These are phyloP conservation scores for Phytophthora citrophthora DNA, from an alignment of 352 stramenopile species.

Conservation along the genomic window DNA sequence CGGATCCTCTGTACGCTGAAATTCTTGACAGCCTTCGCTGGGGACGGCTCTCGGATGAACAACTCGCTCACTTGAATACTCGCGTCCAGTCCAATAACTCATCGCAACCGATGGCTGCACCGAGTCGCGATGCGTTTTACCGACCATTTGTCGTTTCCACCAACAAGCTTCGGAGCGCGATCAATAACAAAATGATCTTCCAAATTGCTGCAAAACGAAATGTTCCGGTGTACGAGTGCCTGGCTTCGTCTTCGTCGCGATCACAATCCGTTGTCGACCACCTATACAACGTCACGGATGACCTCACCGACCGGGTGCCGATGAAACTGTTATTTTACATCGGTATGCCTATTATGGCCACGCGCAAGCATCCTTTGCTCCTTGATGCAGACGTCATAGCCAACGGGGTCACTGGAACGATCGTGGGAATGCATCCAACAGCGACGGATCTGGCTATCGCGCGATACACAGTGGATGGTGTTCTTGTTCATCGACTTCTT, in stretches of 20 bases:
- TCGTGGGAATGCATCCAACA: constrained; percentile 17
- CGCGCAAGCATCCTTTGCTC: constrained; percentile 9
- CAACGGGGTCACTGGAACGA: constrained; percentile 15
- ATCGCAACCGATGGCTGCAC: constrained; percentile 11
- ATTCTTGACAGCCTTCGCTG: constrained; percentile 11
- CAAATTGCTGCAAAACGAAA: background rate
- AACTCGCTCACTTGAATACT: constrained; percentile 6
- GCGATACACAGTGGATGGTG: background rate
- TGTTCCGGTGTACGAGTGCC: background rate
- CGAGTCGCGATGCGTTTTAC: background rate
- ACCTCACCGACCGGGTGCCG: constrained; percentile 7
- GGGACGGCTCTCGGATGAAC: background rate
- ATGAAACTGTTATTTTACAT: constrained; percentile 23
- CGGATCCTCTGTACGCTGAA: constrained; percentile 1
- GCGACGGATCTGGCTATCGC: background rate
- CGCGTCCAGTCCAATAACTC: background rate
- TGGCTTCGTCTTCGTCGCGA: background rate
- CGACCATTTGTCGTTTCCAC: constrained; percentile 10
- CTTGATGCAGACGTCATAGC: constrained; percentile 8
- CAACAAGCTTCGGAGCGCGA: constrained; percentile 5
- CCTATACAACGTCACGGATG: constrained; percentile 8
- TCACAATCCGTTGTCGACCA: constrained; percentile 2
- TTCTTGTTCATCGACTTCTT: background rate
- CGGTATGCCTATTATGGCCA: constrained; percentile 21
- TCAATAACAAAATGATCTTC: constrained; percentile 15